Percentiles rank a stretch among this genome's conserved stretches.
Conservation (phyloP, 768 basidiomycete genomes). For the Pleurotus tuber-regium region DNA sequence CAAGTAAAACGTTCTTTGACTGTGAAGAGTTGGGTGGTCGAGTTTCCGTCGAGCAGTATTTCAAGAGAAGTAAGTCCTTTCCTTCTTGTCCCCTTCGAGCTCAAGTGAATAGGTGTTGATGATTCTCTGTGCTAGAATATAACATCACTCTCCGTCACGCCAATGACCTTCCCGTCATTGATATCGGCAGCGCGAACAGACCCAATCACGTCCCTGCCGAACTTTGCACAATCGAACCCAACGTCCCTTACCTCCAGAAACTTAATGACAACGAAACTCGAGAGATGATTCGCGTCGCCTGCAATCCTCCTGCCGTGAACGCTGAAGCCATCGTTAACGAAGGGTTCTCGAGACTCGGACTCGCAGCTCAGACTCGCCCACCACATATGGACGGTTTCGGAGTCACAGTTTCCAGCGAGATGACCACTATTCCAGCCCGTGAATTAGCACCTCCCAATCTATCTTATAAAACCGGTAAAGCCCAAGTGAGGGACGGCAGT, state of each 20-base stretch:
- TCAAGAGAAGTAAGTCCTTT: constrained; percentile 50
- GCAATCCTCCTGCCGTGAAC: constrained; percentile 59
- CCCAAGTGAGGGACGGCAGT: constrained; percentile 52
- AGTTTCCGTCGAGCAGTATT: constrained; percentile 64
- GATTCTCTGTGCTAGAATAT: constrained; percentile 46
- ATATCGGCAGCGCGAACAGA: constrained; percentile 36
- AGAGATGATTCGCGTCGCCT: constrained; percentile 70
- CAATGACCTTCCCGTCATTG: constrained; percentile 48
- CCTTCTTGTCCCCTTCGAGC: neutral
- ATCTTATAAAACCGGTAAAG: constrained; percentile 47
- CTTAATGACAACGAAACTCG: constrained; percentile 61
- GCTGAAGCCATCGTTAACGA: constrained; percentile 53
- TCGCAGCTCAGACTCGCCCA: constrained; percentile 28
- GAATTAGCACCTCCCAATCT: constrained; percentile 59
- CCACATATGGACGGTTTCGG: constrained; percentile 53
- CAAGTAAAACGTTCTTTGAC: constrained; percentile 41
- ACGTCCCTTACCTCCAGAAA: constrained; percentile 57
- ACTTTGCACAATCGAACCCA: constrained; percentile 60
- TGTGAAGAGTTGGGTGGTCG: constrained; percentile 50
- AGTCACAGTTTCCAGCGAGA: constrained; percentile 49
- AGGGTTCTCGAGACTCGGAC: constrained; percentile 58
- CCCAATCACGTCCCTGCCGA: constrained; percentile 59
- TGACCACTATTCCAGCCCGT: constrained; percentile 65
- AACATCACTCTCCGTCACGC: constrained; percentile 44
- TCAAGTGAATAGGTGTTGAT: neutral